Evolutionary conservation across 2,329 filamentous ascomycete genomes (phyloP), one percentile per base, ranked within the genome.

Genomic region (Fusarium torulosum): DNA sequence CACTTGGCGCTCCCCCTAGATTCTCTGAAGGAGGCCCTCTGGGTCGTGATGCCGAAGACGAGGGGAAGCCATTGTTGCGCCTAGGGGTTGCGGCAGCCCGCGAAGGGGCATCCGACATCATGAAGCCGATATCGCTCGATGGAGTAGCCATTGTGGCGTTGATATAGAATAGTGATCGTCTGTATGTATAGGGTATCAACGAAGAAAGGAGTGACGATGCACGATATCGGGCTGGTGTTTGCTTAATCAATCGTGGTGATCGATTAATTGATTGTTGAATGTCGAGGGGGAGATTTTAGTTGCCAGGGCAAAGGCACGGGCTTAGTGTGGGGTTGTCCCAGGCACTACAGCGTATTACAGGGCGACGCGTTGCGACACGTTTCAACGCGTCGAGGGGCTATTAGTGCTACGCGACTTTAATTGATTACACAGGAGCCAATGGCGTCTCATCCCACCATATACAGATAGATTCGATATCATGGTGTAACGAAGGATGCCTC

Each of bases 1-100:
- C 88, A 66, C 87, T 89, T n/a, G 82, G 81, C 0, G 84, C 85
- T 52, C 84, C 87, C 63, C 84, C 87, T 63, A 84, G 74, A 64
- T 85, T 88, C 76, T 90, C 88, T 6, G 88, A 90, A 2, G 86
- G 88, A n/a, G 87, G 88, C 0, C 81, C 86, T 68, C 85, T 79
- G 25, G 86, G 86, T 37, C 86, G 82, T 15, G 82, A 79, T 37
- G 82, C 81, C 8, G 85, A 86, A 9, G 85, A 87, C 42, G 84
- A 83, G 58, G 82, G 82, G 53, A 82, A 79, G 51, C 76, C 78
- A 29, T 77, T 74, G 62, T 79, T 79, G 57, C 79, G 77, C 64
- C 79, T 79, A 50, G 83, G 83, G 42, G 84, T 83, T 53, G 76
- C 73, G 38, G 77, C 77, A 45, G 78, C 74, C 65, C 80, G 78